Evolutionary conservation across 257 asterid genomes (phyloP).

Genomic region (Nicotiana otophora): DNA sequence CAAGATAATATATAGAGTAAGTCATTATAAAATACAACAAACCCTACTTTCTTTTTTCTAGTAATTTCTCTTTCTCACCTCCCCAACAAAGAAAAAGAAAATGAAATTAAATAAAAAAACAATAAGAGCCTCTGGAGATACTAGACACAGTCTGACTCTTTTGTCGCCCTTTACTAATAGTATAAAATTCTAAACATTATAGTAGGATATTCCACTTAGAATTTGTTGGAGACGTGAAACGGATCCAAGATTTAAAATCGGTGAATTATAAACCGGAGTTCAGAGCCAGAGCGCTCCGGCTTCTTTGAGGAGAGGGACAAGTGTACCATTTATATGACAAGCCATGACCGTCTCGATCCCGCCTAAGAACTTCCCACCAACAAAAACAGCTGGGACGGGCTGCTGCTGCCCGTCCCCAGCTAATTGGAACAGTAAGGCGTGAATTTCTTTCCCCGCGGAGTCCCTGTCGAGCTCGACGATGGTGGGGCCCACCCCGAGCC

Average conservation of each 20-base stretch:
- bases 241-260: neutral
- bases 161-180: neutral
- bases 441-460: constrained; percentile 46
- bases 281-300: constrained; percentile 93
- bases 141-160: neutral
- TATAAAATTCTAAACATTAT: neutral
- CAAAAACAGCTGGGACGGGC: constrained; percentile 65
- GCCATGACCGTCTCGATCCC: constrained; percentile 78
- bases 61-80: neutral
- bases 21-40: neutral
- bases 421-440: constrained; percentile 45
- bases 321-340: constrained; percentile 75
- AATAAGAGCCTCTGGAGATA: neutral
- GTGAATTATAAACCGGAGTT: neutral
- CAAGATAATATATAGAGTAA: neutral
- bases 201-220: too few relatives aligned
- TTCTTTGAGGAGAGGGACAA: constrained; percentile 74
- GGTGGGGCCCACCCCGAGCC: constrained; percentile 83
- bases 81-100: neutral
- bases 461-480: constrained; percentile 75
- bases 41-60: neutral
- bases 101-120: neutral
- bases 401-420: constrained; percentile 27
- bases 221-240: neutral
- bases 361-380: constrained; percentile 79